phyloP scores from a whole-genome alignment of 768 basidiomycete genomes.

The Leccinellum rugosiceps region DNA sequence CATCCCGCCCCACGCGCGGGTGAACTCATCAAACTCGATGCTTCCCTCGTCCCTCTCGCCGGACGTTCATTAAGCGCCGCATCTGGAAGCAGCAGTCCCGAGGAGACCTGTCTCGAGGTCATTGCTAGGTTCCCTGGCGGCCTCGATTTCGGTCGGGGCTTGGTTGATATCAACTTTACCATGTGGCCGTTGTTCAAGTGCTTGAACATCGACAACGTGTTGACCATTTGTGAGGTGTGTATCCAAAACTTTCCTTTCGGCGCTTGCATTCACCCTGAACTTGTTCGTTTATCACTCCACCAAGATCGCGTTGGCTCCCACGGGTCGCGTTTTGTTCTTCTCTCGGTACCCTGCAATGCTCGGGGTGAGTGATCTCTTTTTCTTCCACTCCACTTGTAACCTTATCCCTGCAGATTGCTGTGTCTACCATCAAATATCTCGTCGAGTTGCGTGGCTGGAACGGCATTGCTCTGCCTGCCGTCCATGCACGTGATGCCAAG shows the following conservation, averaged over 20 bases:
- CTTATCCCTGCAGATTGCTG: slow-evolving; percentile 57
- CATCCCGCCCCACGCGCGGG: slow-evolving; percentile 87
- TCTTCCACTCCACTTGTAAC: not conserved
- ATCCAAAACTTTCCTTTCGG: not conserved
- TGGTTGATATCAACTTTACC: slow-evolving; percentile 93
- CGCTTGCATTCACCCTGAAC: not conserved
- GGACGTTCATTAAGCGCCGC: slow-evolving; percentile 46
- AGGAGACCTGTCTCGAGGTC: slow-evolving; percentile 66
- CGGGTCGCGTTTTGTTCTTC: slow-evolving; percentile 83
- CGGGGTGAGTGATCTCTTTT: slow-evolving; percentile 47
- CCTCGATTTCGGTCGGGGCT: slow-evolving; percentile 85
- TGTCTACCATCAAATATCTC: slow-evolving; percentile 87
- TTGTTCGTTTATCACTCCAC: not conserved
- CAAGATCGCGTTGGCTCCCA: slow-evolving; percentile 82
- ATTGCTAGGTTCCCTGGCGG: slow-evolving; percentile 92
- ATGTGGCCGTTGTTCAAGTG: slow-evolving; percentile 97
- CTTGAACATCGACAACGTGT: slow-evolving; percentile 87
- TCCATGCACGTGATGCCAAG: slow-evolving; percentile 86
- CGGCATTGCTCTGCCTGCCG: slow-evolving; percentile 77
- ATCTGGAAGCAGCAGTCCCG: slow-evolving; percentile 13
- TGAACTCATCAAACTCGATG: slow-evolving; percentile 82
- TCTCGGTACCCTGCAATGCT: slow-evolving; percentile 91
- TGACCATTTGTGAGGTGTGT: slow-evolving; percentile 84
- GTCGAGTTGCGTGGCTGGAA: slow-evolving; percentile 93
- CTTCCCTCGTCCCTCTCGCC: slow-evolving; percentile 54